Base-by-base conservation (phyloP, 257 asterid genomes). In the Verbascum thapsus region DNA sequence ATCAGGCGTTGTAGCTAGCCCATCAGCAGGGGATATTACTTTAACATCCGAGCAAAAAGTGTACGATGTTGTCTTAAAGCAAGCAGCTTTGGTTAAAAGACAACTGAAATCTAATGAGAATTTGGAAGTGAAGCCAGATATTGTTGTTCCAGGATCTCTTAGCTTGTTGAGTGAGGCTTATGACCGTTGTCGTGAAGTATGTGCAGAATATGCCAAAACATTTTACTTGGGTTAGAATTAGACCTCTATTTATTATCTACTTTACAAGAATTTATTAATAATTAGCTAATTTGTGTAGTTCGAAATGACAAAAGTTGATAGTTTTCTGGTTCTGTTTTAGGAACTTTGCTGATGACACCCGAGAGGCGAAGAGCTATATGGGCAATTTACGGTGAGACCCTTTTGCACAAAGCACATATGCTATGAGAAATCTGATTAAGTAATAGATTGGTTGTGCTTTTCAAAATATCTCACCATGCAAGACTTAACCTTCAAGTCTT, bases 131-230 rank as follows among this genome's bases (percentile, higher is more conserved):
- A 90, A 84, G 73, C 96, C 91, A 0, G 89, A 84, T 53, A 75
- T 85, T 8, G 79, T 47, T 42, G 70, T 88, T 53, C 95, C 96
- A 0, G 95, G 96, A 26, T 69, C 85, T 37, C 76, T 78, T 56
- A 71, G 81, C 52, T 19, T 94, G 77, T 75, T 94, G 74, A 83
- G 72, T 61, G 99, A 88, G 72, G 99, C 99, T 58, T 94, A 94
- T 80, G 90, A 88, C 75, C 90, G 99, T 3, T 90, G 99, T 48
- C 76, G 98, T 0, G 94, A 90, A 85, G 88, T 94, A 15, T 94
- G 99, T 68, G 99, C 96, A 0, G 99, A 90, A 67, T 94, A 94
- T 77, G 99, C 99, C 66, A 90, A 94, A 88, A 90, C 99, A 19
- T 94, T 94, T 82, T 84, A 88, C 81, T 78, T 90, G 61, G 99